These are phyloP conservation scores for Pseudoscleropodium purum DNA, from an alignment of 225 moss, liverwort and hornwort genomes.

Conservation along the genomic window DNA sequence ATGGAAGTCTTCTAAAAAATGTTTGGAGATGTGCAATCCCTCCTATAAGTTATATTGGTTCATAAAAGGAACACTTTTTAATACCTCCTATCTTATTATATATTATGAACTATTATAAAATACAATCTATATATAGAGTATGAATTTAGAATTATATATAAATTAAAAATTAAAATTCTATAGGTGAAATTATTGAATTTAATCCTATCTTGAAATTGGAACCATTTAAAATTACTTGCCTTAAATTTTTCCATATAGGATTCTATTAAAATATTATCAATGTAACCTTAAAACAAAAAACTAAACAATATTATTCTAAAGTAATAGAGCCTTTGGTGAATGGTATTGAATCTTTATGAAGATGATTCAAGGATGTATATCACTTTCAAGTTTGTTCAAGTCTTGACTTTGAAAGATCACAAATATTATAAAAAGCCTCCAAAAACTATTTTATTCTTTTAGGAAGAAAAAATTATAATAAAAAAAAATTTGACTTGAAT, in stretches of 20 bases:
- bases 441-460: no score
- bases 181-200: not conserved
- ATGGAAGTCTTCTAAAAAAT: no score
- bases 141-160: not conserved
- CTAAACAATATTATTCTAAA: not conserved
- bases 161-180: not conserved
- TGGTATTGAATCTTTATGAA: not conserved
- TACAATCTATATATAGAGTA: not conserved
- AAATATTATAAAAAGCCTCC: not conserved
- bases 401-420: not conserved
- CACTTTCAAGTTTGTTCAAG: not conserved
- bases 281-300: accelerated
- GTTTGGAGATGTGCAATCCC: no score
- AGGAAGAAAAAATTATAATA: accelerated
- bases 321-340: not conserved
- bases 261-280: not conserved
- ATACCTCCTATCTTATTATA: not conserved
- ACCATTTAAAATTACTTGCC: not conserved
- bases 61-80: not conserved
- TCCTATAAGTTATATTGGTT: no score
- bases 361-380: not conserved
- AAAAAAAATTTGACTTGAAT: not conserved
- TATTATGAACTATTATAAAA: not conserved
- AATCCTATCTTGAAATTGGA: not conserved
- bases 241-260: accelerated